Conservation (phyloP, 2,329 filamentous ascomycete genomes). For the Fonsecaea multimorphosa region DNA sequence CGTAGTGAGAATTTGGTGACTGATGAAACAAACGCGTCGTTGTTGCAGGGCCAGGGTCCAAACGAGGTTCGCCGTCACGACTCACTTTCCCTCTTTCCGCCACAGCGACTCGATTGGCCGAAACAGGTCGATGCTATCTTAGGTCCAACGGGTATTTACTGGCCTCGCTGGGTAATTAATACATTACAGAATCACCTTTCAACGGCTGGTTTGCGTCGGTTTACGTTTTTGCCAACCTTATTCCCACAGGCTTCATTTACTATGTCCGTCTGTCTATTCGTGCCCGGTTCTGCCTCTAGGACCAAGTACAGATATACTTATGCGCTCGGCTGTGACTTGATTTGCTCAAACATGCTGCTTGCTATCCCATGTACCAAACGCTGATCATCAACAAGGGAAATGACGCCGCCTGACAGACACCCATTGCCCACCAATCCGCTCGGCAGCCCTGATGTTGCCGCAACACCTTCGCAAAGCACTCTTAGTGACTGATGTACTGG, state of each 20-base stretch:
- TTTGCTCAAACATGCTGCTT: neutral
- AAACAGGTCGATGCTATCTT: neutral
- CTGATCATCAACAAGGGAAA: neutral
- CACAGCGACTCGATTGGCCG: neutral
- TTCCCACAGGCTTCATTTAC: neutral
- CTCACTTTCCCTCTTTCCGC: constrained; percentile 2
- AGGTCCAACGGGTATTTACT: too few species aligned
- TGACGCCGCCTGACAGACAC: constrained; percentile 5
- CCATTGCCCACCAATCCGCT: neutral
- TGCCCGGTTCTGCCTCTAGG: neutral
- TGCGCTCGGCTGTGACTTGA: neutral
- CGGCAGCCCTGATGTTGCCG: neutral
- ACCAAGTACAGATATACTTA: neutral
- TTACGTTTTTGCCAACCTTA: neutral
- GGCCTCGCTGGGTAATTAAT: too few species aligned
- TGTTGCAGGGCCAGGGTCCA: constrained; percentile 2
- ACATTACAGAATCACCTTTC: neutral
- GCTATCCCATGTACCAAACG: neutral
- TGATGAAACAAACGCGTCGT: constrained; percentile 3
- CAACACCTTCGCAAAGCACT: neutral
- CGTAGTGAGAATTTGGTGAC: neutral
- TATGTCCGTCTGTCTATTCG: neutral
- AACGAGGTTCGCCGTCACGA: neutral
- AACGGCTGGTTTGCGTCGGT: neutral
- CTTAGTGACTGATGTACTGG: constrained; percentile 92